Base-by-base conservation (phyloP, 352 stramenopile species). In the Phytophthora chlamydospora region DNA sequence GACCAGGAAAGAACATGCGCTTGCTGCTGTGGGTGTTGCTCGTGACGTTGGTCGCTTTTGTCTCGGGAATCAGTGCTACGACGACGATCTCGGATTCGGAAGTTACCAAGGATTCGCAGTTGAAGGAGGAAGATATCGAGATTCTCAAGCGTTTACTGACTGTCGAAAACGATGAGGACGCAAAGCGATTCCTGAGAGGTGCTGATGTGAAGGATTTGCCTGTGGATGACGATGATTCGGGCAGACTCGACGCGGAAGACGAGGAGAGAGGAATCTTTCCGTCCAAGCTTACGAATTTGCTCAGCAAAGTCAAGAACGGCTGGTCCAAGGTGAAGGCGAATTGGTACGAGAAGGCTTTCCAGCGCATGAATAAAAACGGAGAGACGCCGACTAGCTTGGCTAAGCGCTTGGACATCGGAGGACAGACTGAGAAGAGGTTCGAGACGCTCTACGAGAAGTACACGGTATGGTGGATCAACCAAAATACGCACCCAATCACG, bases 361-460 rank as follows among this genome's bases (percentile, higher is more conserved):
- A 62, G 51, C 51, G 55, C 43, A 56, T 67, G 59, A 21, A 56
- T 14, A 56, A 67, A 19, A 27, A 39, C 2, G 51, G 44, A 47
- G 50, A 67, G 41, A 56, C 14, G 1, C 59, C 59, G 3, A 57
- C 43, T 4, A 47, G n/a, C 9, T 29, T 67, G 21, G 59, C 51
- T 6, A 51, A 67, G 21, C 50, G 50, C 6, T 34, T 67, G 29
- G 4, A 50, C 4, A 51, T 67, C 14, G 59, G 51, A 46, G 34
- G 43, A 13, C 19, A 17, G 12, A 38, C 42, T 0, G 58, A 66
- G 16, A 14, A 6, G n/a, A 34, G 59, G 33, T 31, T 33, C 29
- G 10, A 62, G 4, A 62, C 32, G n/a, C 19, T 62, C 4, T 57
- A 35, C 39, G 38, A 58, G 9, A 35, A 58, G 51, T 50, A 33